These are phyloP conservation scores for Thraustochytrium striatum DNA, from an alignment of 352 stramenopile species.

Conservation along the genomic window DNA sequence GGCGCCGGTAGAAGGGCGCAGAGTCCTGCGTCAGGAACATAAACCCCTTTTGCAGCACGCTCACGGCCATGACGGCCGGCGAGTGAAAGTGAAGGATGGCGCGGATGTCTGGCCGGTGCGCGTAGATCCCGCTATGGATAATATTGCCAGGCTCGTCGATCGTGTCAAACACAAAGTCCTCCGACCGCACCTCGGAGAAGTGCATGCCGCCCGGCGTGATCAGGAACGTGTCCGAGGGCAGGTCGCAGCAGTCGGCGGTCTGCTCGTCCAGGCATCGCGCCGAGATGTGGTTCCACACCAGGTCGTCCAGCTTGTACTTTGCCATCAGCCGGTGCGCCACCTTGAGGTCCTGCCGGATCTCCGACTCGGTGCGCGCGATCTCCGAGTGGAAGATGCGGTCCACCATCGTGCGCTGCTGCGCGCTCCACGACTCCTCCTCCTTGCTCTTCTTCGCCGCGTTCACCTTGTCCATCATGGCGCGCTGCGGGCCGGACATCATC, in stretches of 20 bases:
- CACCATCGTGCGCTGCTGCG: constrained; percentile 37
- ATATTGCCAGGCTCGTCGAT: constrained; percentile 55
- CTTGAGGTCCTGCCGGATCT: constrained; percentile 55
- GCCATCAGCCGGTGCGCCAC: constrained; percentile 54
- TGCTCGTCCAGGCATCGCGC: constrained; percentile 50
- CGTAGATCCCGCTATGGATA: constrained; percentile 58
- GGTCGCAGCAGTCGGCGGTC: constrained; percentile 36
- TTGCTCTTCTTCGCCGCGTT: background rate
- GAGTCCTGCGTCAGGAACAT: constrained; percentile 56
- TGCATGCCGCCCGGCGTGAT: constrained; percentile 58
- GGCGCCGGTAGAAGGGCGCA: constrained; percentile 56
- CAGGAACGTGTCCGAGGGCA: constrained; percentile 47
- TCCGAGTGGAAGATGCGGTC: constrained; percentile 42
- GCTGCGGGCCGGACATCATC: constrained; percentile 31
- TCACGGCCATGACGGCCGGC: constrained; percentile 54
- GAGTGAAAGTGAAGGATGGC: constrained; percentile 57
- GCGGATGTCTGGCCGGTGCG: constrained; percentile 53
- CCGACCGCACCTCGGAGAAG: constrained; percentile 53
- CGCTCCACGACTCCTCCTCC: constrained; percentile 1
- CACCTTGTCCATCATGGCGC: constrained; percentile 36
- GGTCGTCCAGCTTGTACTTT: constrained; percentile 57
- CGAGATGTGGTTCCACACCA: constrained; percentile 60
- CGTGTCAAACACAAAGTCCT: constrained; percentile 56
- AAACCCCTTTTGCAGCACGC: constrained; percentile 55
- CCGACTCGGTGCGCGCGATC: constrained; percentile 1